phyloP scores from a whole-genome alignment of 225 moss, liverwort and hornwort genomes.

The Polytrichum commune region DNA sequence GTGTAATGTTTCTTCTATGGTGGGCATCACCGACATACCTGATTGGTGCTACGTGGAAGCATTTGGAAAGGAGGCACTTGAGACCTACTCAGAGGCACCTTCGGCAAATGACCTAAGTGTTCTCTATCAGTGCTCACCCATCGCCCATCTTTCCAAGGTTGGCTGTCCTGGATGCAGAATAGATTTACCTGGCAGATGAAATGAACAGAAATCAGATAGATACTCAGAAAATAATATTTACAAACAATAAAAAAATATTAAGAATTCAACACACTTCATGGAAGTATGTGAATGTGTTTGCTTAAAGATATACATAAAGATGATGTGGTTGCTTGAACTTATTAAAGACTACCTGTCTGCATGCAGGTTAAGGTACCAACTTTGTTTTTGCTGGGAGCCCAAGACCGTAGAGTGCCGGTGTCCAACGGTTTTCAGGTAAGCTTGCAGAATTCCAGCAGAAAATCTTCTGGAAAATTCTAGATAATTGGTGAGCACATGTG shows the following conservation, averaged over 20 bases:
- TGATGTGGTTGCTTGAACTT: neutral
- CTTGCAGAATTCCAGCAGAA: neutral
- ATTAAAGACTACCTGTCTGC: neutral
- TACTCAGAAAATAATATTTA: too few species aligned
- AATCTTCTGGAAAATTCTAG: too few species aligned
- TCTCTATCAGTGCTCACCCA: constrained; percentile 80
- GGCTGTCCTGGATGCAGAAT: too few species aligned
- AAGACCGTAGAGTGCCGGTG: constrained; percentile 88
- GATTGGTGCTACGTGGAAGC: constrained; percentile 96
- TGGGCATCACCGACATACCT: constrained; percentile 82
- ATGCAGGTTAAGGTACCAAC: constrained; percentile 91
- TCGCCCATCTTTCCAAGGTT: constrained; percentile 81
- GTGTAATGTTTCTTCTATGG: constrained; percentile 87
- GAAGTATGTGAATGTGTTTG: too few species aligned
- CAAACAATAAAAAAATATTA: too few species aligned
- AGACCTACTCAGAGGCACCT: constrained; percentile 74
- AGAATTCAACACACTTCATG: too few species aligned
- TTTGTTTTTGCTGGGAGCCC: constrained; percentile 78
- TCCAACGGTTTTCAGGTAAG: constrained; percentile 79
- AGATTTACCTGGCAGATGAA: too few species aligned
- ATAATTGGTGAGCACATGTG: neutral
- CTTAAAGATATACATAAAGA: too few species aligned
- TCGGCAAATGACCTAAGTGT: constrained; percentile 60
- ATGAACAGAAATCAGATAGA: too few species aligned
- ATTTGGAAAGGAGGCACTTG: constrained; percentile 72